Percentiles rank a stretch among this genome's conserved stretches.
Conservation (phyloP, 148 eudicot genomes). For the Drosera capensis region DNA sequence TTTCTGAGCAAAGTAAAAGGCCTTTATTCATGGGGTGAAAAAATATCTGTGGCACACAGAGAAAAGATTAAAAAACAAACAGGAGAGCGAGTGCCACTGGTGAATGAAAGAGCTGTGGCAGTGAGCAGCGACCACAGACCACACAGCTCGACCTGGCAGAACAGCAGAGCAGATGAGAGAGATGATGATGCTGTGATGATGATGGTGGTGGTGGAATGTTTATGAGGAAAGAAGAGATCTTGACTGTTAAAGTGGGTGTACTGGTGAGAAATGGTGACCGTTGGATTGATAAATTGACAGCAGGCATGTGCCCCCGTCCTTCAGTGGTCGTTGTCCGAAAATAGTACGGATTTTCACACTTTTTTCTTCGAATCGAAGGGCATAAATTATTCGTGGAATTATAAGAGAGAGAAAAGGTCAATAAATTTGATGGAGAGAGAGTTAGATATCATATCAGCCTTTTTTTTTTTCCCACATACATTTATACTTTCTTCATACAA, state of each 20-base stretch:
- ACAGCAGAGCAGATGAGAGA: conserved; percentile 16
- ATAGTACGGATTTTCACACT: neutral
- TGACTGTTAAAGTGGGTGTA: conserved; percentile 38
- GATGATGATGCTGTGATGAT: conserved; percentile 1
- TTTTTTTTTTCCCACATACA: too few species aligned
- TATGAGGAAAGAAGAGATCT: conserved; percentile 17
- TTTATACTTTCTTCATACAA: too few species aligned
- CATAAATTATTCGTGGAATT: too few species aligned
- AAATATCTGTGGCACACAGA: neutral
- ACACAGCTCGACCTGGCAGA: conserved; percentile 28
- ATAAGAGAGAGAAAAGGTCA: too few species aligned
- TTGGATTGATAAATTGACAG: conserved; percentile 51
- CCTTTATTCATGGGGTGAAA: too few species aligned
- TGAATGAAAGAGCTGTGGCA: neutral
- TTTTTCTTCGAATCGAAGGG: too few species aligned
- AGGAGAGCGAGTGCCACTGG: conserved; percentile 6
- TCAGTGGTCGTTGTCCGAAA: conserved; percentile 94
- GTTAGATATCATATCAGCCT: too few species aligned
- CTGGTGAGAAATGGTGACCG: conserved; percentile 42
- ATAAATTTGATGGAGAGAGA: too few species aligned
- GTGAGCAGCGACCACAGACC: conserved; percentile 20
- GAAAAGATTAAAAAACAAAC: neutral
- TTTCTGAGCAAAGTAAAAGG: too few species aligned
- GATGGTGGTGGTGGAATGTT: conserved; percentile 5
- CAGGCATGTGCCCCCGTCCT: conserved; percentile 98